Evolutionary conservation across 2,329 filamentous ascomycete species (phyloP).

Genomic region (Alternaria sp.): DNA sequence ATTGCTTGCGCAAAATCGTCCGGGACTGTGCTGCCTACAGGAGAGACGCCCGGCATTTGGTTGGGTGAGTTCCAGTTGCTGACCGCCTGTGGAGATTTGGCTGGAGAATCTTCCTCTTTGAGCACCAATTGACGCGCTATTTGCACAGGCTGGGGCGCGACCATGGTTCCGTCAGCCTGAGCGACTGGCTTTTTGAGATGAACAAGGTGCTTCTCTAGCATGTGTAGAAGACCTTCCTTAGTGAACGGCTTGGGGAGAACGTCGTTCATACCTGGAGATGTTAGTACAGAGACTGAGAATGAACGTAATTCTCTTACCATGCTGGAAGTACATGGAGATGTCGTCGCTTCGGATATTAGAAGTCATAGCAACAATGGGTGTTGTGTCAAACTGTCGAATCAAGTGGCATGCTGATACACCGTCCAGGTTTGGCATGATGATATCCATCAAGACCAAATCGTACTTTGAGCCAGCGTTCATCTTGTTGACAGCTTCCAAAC

Average conservation of each 20-base stretch:
- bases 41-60: slow-evolving; percentile 63
- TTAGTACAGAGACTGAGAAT: slow-evolving; percentile 28
- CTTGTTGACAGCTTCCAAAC: slow-evolving; percentile 88
- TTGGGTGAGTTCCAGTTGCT: slow-evolving; percentile 70
- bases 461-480: slow-evolving; percentile 71
- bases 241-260: slow-evolving; percentile 98
- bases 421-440: slow-evolving; percentile 96
- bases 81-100: slow-evolving; percentile 64
- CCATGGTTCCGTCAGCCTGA: slow-evolving; percentile 53
- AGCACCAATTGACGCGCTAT: slow-evolving; percentile 60
- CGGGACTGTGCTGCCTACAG: slow-evolving; percentile 56
- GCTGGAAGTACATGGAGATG: slow-evolving; percentile 95
- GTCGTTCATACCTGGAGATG: slow-evolving; percentile 84
- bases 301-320: slow-evolving; percentile 68
- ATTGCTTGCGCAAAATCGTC: slow-evolving; percentile 56
- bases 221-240: slow-evolving; percentile 75
- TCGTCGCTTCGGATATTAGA: slow-evolving; percentile 97
- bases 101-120: slow-evolving; percentile 68
- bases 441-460: slow-evolving; percentile 63
- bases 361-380: slow-evolving; percentile 97
- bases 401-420: slow-evolving; percentile 93
- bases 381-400: slow-evolving; percentile 83
- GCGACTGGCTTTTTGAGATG: slow-evolving; percentile 73
- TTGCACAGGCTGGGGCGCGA: slow-evolving; percentile 58
- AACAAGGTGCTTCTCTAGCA: slow-evolving; percentile 87